Percentiles rank a stretch among this genome's conserved stretches.
phyloP scores from a whole-genome alignment of 2,329 filamentous ascomycete species.

The Hymenoscyphus albidus region DNA sequence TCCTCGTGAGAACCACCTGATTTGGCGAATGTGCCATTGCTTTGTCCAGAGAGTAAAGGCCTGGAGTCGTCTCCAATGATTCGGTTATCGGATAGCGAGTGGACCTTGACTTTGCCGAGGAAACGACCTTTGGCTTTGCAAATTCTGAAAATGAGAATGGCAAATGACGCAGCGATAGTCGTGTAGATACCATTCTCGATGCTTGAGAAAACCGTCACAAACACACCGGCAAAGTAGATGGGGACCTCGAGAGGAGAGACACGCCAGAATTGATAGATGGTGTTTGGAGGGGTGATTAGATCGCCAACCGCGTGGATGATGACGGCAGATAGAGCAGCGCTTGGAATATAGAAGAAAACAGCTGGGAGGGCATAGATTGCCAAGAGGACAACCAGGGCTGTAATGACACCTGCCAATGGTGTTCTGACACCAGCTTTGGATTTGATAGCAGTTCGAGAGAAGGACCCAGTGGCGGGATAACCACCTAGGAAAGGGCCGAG shows the following conservation, averaged over 20 bases:
- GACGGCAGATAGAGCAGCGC: constrained; percentile 73
- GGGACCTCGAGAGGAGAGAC: constrained; percentile 86
- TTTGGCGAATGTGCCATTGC: constrained; percentile 45
- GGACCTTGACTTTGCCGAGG: constrained; percentile 77
- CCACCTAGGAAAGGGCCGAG: constrained; percentile 87
- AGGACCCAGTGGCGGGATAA: constrained; percentile 91
- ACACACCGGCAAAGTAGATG: constrained; percentile 89
- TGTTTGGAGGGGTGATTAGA: constrained; percentile 85
- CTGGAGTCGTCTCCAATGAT: constrained; percentile 58
- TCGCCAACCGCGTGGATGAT: constrained; percentile 96
- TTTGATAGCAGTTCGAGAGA: constrained; percentile 94
- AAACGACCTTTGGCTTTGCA: constrained; percentile 80
- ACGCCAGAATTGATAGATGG: constrained; percentile 91
- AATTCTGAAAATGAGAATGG: constrained; percentile 76
- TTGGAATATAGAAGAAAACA: constrained; percentile 92
- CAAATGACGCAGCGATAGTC: constrained; percentile 73
- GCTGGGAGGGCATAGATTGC: constrained; percentile 85
- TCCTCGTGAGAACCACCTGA: constrained; percentile 35
- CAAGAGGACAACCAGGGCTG: constrained; percentile 77
- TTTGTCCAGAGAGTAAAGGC: constrained; percentile 40
- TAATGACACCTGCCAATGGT: constrained; percentile 85
- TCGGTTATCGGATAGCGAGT: constrained; percentile 77
- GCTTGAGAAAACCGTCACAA: constrained; percentile 80
- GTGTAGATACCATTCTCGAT: constrained; percentile 94
- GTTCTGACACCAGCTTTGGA: constrained; percentile 94